Conservation (phyloP, 2,329 filamentous ascomycete genomes). For the Aspergillus flavus region DNA sequence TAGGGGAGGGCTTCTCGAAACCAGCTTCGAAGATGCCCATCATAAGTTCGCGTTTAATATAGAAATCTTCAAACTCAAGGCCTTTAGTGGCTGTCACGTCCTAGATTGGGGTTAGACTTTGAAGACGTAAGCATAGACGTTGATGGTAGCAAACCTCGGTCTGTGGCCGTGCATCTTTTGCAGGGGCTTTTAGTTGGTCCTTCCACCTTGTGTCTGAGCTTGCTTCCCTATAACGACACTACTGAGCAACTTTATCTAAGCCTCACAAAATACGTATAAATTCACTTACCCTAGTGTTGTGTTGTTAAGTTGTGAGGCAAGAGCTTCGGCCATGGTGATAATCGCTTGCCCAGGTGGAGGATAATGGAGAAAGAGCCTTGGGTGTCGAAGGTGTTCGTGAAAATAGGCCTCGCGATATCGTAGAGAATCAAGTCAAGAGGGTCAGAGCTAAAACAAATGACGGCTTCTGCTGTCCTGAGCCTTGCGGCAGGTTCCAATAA, state of each 20-base stretch:
- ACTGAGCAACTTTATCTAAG: slow-evolving; percentile 16
- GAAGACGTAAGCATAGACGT: slow-evolving; percentile 9
- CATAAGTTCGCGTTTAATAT: slow-evolving; percentile 88
- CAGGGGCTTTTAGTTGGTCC: slow-evolving; percentile 48
- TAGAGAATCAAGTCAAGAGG: background rate
- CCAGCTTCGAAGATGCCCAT: slow-evolving; percentile 99
- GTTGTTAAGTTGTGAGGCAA: slow-evolving; percentile 50
- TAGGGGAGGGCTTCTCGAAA: slow-evolving; percentile 97
- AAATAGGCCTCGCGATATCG: background rate
- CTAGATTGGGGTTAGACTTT: slow-evolving; percentile 49
- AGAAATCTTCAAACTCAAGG: slow-evolving; percentile 96
- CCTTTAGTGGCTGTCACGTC: slow-evolving; percentile 99
- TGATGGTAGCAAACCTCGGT: slow-evolving; percentile 46
- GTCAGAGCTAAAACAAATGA: background rate
- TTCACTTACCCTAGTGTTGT: slow-evolving; percentile 45
- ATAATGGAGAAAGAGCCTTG: background rate
- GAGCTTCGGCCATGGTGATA: slow-evolving; percentile 44
- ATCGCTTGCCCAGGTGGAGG: slow-evolving; percentile 17
- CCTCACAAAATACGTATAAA: too few relatives aligned
- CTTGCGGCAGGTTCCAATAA: background rate
- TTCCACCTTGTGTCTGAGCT: slow-evolving; percentile 47
- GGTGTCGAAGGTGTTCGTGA: background rate
- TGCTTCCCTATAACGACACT: slow-evolving; percentile 35
- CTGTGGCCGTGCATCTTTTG: slow-evolving; percentile 53
- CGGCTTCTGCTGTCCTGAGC: background rate